These are phyloP conservation scores for Cornus suecica DNA, from an alignment of 148 eudicot genomes.

Conservation along the genomic window DNA sequence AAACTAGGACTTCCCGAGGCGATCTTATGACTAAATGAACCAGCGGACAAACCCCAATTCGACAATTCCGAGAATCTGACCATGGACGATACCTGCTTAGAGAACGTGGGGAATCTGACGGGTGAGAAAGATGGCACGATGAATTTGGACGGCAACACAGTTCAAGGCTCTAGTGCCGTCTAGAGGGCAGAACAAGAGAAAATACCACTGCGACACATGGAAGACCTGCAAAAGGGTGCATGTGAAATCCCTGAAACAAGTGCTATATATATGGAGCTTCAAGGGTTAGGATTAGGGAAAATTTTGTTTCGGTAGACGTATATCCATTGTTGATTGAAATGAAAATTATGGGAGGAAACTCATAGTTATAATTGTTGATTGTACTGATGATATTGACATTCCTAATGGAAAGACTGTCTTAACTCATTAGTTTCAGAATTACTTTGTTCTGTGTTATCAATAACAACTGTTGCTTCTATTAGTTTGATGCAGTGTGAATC, in stretches of 20 bases:
- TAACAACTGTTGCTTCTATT: neutral
- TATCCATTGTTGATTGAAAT: neutral
- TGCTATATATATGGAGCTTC: neutral
- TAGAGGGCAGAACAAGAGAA: neutral
- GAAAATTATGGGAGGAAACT: constrained; percentile 3
- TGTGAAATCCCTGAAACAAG: neutral
- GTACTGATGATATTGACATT: neutral
- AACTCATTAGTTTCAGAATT: neutral
- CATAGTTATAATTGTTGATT: constrained; percentile 3
- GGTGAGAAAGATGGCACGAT: neutral
- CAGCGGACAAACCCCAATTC: neutral
- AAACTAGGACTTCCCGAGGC: constrained; percentile 58
- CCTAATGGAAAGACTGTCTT: constrained; percentile 3
- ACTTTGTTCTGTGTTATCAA: neutral
- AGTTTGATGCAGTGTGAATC: too few relatives aligned
- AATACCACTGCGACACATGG: neutral
- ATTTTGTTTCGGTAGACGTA: neutral
- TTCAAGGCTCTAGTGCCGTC: neutral
- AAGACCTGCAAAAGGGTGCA: neutral
- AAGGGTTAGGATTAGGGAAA: neutral
- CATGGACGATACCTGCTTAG: too few relatives aligned
- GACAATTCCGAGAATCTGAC: too few relatives aligned
- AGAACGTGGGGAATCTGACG: neutral
- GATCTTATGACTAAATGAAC: constrained; percentile 68
- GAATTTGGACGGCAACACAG: constrained; percentile 1